Conservation (phyloP, 305 asterid genomes). For the Solanum hybrid region DNA sequence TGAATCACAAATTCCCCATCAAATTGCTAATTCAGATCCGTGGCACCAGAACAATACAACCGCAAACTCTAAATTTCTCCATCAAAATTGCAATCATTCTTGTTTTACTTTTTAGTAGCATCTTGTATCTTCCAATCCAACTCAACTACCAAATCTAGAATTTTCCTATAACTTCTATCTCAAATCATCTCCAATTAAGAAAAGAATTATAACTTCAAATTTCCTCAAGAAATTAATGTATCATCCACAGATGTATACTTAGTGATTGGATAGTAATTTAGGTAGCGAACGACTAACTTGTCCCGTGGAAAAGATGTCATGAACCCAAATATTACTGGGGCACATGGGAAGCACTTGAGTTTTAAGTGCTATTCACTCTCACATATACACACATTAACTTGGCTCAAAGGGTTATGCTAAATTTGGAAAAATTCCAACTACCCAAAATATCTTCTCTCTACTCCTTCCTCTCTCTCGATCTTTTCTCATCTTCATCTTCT, state of each 20-base stretch:
- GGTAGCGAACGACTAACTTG: neutral
- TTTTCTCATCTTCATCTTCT: neutral
- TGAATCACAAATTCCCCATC: neutral
- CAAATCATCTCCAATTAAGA: neutral
- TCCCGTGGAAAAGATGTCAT: neutral
- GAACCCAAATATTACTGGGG: neutral
- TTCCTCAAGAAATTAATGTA: neutral
- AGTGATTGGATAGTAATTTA: neutral
- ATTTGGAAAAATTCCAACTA: neutral
- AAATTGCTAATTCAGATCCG: neutral
- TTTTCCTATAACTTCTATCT: neutral
- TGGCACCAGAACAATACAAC: neutral
- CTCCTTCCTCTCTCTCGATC: neutral
- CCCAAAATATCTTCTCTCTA: neutral
- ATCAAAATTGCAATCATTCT: neutral
- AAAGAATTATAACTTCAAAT: neutral
- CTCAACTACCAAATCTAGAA: neutral
- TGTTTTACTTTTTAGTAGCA: neutral
- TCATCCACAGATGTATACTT: neutral
- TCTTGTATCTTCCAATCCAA: neutral
- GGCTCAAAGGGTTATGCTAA: neutral
- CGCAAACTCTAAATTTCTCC: neutral
- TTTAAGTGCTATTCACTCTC: neutral
- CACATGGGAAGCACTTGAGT: neutral
- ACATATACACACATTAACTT: neutral